These are phyloP conservation scores for Tausonia pullulans DNA, from an alignment of 1,284 basidiomycete species.

Conservation along the genomic window DNA sequence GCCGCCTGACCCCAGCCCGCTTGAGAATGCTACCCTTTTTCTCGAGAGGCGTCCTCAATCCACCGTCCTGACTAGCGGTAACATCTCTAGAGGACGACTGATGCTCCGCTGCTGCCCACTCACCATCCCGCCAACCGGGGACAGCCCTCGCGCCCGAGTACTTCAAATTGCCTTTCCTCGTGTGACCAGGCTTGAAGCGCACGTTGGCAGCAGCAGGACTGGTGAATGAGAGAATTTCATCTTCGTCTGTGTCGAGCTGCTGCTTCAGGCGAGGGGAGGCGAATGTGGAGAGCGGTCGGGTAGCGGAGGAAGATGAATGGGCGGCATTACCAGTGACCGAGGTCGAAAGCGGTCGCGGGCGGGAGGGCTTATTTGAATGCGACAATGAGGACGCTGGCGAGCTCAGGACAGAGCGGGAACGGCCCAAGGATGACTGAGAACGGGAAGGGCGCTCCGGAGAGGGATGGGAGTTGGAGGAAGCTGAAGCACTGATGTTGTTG, in stretches of 20 bases:
- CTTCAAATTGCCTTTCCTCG: constrained; percentile 4
- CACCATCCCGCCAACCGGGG: background rate
- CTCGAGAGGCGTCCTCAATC: too few relatives aligned
- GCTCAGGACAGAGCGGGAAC: background rate
- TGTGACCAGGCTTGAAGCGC: background rate
- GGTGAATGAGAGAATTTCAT: background rate
- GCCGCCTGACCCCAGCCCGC: too few relatives aligned
- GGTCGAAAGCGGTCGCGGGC: background rate
- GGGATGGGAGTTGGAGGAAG: background rate
- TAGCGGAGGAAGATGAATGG: background rate
- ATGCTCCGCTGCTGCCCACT: background rate
- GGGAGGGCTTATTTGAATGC: too few relatives aligned
- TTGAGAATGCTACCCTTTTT: too few relatives aligned
- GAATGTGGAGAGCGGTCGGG: background rate
- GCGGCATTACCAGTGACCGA: background rate
- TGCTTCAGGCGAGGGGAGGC: background rate
- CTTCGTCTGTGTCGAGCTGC: background rate
- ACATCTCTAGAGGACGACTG: too few relatives aligned
- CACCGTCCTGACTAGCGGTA: too few relatives aligned
- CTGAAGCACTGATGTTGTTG: background rate
- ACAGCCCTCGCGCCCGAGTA: constrained; percentile 2
- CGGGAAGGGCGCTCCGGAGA: background rate
- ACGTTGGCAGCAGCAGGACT: background rate
- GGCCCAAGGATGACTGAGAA: background rate
- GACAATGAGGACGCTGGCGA: too few relatives aligned